A percentile compares a stretch with the other conserved stretches of the same genome.
These are phyloP conservation scores for Ceratocystis papillata DNA, from an alignment of 2,329 filamentous ascomycete genomes.

Conservation along the genomic window DNA sequence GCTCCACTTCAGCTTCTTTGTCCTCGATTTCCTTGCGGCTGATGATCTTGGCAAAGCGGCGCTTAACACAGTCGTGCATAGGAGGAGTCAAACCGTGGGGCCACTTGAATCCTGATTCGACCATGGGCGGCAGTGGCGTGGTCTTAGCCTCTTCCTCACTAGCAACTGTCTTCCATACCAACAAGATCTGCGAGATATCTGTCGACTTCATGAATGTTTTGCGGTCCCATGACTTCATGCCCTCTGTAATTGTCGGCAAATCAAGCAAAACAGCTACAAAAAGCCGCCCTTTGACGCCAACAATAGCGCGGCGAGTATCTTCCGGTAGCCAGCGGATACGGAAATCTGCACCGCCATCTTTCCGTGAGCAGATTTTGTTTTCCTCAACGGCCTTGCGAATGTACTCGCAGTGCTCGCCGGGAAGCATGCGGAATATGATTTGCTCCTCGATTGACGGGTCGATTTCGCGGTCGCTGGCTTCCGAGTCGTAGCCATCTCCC, in stretches of 20 bases:
- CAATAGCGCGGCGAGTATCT: slow-evolving; percentile 60
- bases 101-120: slow-evolving; percentile 60
- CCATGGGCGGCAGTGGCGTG: slow-evolving; percentile 59
- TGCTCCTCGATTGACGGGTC: slow-evolving; percentile 86
- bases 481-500: slow-evolving; percentile 92
- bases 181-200: slow-evolving; percentile 80
- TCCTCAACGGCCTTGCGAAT: slow-evolving; percentile 65
- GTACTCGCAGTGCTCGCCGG: slow-evolving; percentile 77
- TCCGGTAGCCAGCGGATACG: slow-evolving; percentile 67
- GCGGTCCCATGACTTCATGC: slow-evolving; percentile 74
- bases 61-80: slow-evolving; percentile 73
- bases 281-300: slow-evolving; percentile 56
- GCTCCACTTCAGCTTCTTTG: slow-evolving; percentile 68
- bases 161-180: slow-evolving; percentile 59
- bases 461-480: slow-evolving; percentile 77
- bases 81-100: slow-evolving; percentile 81
- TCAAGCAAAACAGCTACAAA: slow-evolving; percentile 76
- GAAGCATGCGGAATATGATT: slow-evolving; percentile 78
- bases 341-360: slow-evolving; percentile 63
- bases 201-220: slow-evolving; percentile 80
- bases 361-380: slow-evolving; percentile 58
- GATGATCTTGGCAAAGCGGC: slow-evolving; percentile 72
- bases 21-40: slow-evolving; percentile 75
- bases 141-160: slow-evolving; percentile 55
- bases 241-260: slow-evolving; percentile 75